These are phyloP conservation scores for Strobilomyces dryophilus DNA, from an alignment of 768 basidiomycete genomes.

Conservation along the genomic window DNA sequence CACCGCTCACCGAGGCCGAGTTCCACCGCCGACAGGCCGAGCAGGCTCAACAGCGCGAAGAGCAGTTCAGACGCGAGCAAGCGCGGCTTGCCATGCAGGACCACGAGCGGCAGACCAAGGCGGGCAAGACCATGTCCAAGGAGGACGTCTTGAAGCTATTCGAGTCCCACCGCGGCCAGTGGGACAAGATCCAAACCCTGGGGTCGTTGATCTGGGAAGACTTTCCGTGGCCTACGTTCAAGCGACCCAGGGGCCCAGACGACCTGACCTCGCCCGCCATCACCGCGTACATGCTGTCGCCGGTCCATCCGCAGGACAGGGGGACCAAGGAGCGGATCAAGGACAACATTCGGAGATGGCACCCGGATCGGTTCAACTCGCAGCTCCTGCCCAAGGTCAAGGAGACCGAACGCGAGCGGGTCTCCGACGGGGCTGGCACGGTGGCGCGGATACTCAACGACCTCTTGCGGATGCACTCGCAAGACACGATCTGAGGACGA, in stretches of 20 bases:
- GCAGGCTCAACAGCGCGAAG: slow-evolving; percentile 60
- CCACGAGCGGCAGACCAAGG: slow-evolving; percentile 38
- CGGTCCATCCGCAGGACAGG: slow-evolving; percentile 50
- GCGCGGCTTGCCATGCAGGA: slow-evolving; percentile 53
- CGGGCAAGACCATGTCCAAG: slow-evolving; percentile 47
- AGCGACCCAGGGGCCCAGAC: slow-evolving; percentile 50
- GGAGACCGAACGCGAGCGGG: slow-evolving; percentile 59
- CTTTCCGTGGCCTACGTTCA: slow-evolving; percentile 75
- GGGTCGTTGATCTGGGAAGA: slow-evolving; percentile 54
- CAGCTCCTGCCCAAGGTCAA: slow-evolving; percentile 60
- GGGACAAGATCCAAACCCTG: slow-evolving; percentile 43
- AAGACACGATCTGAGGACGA: slow-evolving; percentile 32
- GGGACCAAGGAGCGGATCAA: slow-evolving; percentile 66
- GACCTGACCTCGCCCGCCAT: slow-evolving; percentile 57
- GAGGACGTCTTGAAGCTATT: slow-evolving; percentile 56
- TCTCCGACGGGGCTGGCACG: slow-evolving; percentile 66
- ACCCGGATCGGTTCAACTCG: slow-evolving; percentile 79
- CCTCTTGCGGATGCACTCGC: slow-evolving; percentile 51
- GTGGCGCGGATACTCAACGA: slow-evolving; percentile 73
- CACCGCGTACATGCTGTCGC: slow-evolving; percentile 58
- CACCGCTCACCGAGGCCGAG: slow-evolving; percentile 42
- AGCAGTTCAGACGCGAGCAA: slow-evolving; percentile 66
- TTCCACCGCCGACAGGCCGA: slow-evolving; percentile 64
- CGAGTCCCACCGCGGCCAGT: slow-evolving; percentile 59
- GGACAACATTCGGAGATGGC: slow-evolving; percentile 73